A percentile compares a stretch with the other conserved stretches of the same genome.
Conservation (phyloP, 1,284 basidiomycete genomes). For the Porodaedalea pini region DNA sequence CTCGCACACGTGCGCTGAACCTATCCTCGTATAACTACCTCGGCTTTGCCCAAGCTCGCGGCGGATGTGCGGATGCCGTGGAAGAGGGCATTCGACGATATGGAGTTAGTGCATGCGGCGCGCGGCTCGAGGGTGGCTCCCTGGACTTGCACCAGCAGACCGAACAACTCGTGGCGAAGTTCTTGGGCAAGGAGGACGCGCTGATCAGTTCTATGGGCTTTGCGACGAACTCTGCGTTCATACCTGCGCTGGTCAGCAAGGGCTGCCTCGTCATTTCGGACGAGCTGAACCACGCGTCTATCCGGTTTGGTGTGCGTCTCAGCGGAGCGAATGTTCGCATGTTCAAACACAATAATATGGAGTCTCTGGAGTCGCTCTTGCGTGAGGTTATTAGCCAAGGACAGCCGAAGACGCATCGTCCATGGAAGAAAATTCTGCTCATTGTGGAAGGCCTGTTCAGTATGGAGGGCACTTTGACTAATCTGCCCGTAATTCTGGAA, state of each 20-base stretch:
- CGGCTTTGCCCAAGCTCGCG: conserved; percentile 92
- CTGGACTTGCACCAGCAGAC: conserved; percentile 80
- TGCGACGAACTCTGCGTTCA: conserved; percentile 94
- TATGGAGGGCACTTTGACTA: conserved; percentile 95
- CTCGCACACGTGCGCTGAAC: conserved; percentile 86
- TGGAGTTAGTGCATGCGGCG: conserved; percentile 76
- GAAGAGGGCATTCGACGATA: conserved; percentile 78
- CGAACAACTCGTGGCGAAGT: conserved; percentile 87
- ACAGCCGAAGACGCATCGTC: conserved; percentile 94
- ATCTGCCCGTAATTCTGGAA: conserved; percentile 81
- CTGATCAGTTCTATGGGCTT: conserved; percentile 96
- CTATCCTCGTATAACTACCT: conserved; percentile 99
- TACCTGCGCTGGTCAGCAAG: conserved; percentile 88
- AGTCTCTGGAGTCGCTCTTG: conserved; percentile 75
- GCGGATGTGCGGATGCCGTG: conserved; percentile 91
- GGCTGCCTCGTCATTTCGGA: conserved; percentile 97
- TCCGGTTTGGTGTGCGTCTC: conserved; percentile 88
- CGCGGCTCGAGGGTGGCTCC: conserved; percentile 80
- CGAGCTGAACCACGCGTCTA: conserved; percentile 95
- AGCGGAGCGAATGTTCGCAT: conserved; percentile 88
- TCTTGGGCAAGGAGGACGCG: conserved; percentile 86
- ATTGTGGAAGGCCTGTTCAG: conserved; percentile 96
- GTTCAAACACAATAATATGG: conserved; percentile 98
- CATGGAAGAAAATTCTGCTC: conserved; percentile 98
- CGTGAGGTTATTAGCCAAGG: conserved; percentile 95